phyloP scores from a whole-genome alignment of 352 stramenopile species.

The Globisporangium paddicum region DNA sequence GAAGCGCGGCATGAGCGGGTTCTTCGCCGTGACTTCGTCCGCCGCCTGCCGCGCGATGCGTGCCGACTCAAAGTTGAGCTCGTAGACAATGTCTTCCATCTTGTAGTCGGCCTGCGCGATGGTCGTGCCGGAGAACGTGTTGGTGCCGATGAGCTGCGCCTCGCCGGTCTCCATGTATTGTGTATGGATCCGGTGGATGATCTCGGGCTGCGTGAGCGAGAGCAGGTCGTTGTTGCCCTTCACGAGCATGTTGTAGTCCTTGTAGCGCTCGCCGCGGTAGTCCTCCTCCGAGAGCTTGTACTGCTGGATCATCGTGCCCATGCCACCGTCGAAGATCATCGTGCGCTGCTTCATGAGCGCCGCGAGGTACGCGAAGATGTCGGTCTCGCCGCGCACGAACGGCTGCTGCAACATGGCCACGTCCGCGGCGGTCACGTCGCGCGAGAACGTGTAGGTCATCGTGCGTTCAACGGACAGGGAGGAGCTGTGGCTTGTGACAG shows the following conservation, averaged over 20 bases:
- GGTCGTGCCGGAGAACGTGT: conserved; percentile 96
- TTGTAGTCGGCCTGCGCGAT: conserved; percentile 97
- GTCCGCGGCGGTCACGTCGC: conserved; percentile 29
- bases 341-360: conserved; percentile 78
- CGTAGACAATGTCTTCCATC: conserved; percentile 94
- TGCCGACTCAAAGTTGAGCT: conserved; percentile 94
- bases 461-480: not conserved
- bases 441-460: conserved; percentile 14
- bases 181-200: conserved; percentile 95
- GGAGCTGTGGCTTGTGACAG: not conserved
- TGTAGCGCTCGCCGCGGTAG: conserved; percentile 94
- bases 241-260: conserved; percentile 88
- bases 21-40: conserved; percentile 90
- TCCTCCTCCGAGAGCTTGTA: conserved; percentile 93
- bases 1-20: conserved; percentile 93
- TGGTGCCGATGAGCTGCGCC: conserved; percentile 95
- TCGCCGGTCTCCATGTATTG: conserved; percentile 93
- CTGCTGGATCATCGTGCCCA: conserved; percentile 98
- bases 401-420: conserved; percentile 47
- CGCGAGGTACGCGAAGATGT: conserved; percentile 72
- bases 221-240: conserved; percentile 98
- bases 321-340: conserved; percentile 96
- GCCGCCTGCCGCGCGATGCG: conserved; percentile 89
- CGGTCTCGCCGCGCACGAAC: conserved; percentile 62
- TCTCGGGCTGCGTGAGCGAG: conserved; percentile 92